Conservation (phyloP, 306 rosid species). For the Luffa acutangula region DNA sequence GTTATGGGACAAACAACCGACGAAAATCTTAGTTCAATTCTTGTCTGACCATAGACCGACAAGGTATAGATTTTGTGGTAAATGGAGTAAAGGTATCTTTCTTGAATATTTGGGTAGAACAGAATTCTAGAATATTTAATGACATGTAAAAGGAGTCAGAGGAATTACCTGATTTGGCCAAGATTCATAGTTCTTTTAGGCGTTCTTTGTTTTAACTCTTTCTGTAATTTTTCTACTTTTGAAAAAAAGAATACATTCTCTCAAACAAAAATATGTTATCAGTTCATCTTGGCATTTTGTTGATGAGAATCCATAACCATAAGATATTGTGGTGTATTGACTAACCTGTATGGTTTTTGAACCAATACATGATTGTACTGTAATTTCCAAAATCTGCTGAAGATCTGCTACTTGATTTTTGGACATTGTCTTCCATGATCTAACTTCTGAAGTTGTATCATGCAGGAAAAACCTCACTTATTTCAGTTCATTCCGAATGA, state of each 20-base stretch:
- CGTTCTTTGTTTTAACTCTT: not conserved
- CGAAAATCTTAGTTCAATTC: not conserved
- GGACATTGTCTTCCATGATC: not conserved
- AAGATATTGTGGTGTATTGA: not conserved
- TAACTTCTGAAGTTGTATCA: constrained; percentile 10
- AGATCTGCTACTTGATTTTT: not conserved
- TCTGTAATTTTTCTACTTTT: not conserved
- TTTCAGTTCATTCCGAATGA: constrained; percentile 97
- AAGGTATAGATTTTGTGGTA: not conserved
- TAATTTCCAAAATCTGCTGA: not conserved
- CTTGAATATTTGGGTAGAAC: not conserved
- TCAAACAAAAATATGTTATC: not conserved
- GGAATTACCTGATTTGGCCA: not conserved
- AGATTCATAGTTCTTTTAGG: not conserved
- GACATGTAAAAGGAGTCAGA: not conserved
- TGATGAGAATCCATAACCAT: not conserved
- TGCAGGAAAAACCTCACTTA: constrained; percentile 89
- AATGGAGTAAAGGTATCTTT: not conserved
- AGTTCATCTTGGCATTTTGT: not conserved
- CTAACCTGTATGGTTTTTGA: not conserved
- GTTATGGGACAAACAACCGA: not conserved
- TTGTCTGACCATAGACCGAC: not conserved
- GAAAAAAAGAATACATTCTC: not conserved
- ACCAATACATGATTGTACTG: not conserved
- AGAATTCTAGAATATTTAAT: not conserved